Conservation (phyloP, 164 flowering plant genomes). For the Amborella trichopoda region DNA sequence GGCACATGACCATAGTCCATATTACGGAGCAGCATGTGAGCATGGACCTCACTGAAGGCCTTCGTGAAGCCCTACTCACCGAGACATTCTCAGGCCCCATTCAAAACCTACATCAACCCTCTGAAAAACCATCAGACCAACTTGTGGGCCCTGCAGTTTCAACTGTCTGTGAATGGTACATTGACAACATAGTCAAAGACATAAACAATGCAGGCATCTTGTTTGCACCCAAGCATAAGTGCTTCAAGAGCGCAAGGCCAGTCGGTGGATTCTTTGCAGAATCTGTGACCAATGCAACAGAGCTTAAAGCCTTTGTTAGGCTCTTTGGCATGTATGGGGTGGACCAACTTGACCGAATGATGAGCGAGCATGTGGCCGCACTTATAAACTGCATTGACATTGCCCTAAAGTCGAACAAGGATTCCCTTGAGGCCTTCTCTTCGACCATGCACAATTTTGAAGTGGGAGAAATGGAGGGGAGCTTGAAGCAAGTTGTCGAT, state of each 20-base stretch:
- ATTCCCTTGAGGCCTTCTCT: slow-evolving; percentile 71
- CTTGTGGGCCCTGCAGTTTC: slow-evolving; percentile 69
- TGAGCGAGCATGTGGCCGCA: slow-evolving; percentile 91
- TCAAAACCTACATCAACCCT: slow-evolving; percentile 63
- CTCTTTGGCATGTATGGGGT: slow-evolving; percentile 95
- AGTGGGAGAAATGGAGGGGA: slow-evolving; percentile 59
- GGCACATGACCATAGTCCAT: slow-evolving; percentile 75
- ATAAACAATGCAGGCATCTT: slow-evolving; percentile 77
- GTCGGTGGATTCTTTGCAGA: slow-evolving; percentile 96
- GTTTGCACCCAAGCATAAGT: slow-evolving; percentile 68
- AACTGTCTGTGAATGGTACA: slow-evolving; percentile 90
- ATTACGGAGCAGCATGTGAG: slow-evolving; percentile 94
- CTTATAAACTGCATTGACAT: slow-evolving; percentile 89
- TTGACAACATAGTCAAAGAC: slow-evolving; percentile 91
- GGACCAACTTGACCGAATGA: slow-evolving; percentile 72
- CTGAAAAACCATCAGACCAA: slow-evolving; percentile 59
- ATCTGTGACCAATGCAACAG: slow-evolving; percentile 73
- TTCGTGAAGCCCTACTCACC: slow-evolving; percentile 69
- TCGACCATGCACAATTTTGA: slow-evolving; percentile 74
- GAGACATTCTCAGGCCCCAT: slow-evolving; percentile 91
- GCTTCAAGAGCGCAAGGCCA: slow-evolving; percentile 86
- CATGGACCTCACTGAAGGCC: slow-evolving; percentile 93
- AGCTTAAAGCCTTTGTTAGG: slow-evolving; percentile 78
- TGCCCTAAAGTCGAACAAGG: slow-evolving; percentile 78
- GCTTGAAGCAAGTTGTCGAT: slow-evolving; percentile 67